Conservation (phyloP, 495 filamentous ascomycete genomes). For the Darksidea phi region DNA sequence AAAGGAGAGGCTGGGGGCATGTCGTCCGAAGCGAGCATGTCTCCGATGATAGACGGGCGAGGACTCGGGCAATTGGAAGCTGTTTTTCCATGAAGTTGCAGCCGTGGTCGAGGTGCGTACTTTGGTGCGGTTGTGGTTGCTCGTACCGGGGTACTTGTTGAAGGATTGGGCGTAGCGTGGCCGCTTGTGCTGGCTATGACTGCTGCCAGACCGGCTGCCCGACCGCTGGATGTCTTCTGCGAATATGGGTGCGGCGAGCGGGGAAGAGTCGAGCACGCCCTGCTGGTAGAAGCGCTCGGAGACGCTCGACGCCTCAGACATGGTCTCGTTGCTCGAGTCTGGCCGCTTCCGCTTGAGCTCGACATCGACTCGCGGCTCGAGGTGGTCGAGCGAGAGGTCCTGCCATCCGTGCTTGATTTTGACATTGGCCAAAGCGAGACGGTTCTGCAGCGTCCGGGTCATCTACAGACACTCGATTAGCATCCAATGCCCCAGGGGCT, state of each 20-base stretch:
- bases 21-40: slow-evolving; percentile 59
- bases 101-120: slow-evolving; percentile 65
- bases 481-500: slow-evolving; percentile 23
- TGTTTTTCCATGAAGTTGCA: slow-evolving; percentile 68
- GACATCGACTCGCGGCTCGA: slow-evolving; percentile 72
- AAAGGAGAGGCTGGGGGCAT: slow-evolving; percentile 66
- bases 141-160: slow-evolving; percentile 46
- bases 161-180: slow-evolving; percentile 49
- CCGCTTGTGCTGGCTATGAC: slow-evolving; percentile 51
- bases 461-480: slow-evolving; percentile 58
- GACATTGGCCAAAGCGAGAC: slow-evolving; percentile 90
- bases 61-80: slow-evolving; percentile 73
- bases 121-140: slow-evolving; percentile 58
- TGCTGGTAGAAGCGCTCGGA: slow-evolving; percentile 55
- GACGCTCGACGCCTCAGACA: slow-evolving; percentile 78
- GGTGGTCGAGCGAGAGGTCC: slow-evolving; percentile 68
- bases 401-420: slow-evolving; percentile 92
- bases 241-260: slow-evolving; percentile 64
- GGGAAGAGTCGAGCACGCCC: slow-evolving; percentile 60
- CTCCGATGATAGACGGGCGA: slow-evolving; percentile 71
- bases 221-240: slow-evolving; percentile 63
- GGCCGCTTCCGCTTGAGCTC: slow-evolving; percentile 65
- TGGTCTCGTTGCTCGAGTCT: slow-evolving; percentile 59
- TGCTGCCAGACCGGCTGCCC: slow-evolving; percentile 56
- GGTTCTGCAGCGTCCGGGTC: slow-evolving; percentile 84